Evolutionary conservation across 2,329 filamentous ascomycete species (phyloP).

Genomic region (Dactylonectria macrodidyma): DNA sequence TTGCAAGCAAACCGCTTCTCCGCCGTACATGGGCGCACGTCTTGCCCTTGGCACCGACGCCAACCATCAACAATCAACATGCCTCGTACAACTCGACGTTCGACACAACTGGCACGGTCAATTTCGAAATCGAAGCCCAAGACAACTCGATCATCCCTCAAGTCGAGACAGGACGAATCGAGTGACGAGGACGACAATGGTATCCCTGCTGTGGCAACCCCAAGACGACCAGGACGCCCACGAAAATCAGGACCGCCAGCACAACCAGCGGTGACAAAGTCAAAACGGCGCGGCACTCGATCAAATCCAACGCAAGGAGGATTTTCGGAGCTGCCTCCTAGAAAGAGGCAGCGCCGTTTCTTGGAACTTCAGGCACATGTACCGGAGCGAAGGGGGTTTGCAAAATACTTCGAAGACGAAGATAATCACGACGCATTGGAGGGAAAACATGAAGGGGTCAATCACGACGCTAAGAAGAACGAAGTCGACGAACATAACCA

Average conservation of each 20-base stretch:
- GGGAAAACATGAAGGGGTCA: too few species aligned
- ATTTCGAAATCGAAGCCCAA: constrained; percentile 22
- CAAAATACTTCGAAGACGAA: constrained; percentile 7
- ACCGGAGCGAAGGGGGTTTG: constrained; percentile 4
- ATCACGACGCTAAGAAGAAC: too few species aligned
- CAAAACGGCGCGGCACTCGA: constrained; percentile 24
- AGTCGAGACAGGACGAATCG: constrained; percentile 5
- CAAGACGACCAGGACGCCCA: neutral
- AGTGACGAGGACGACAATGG: constrained; percentile 21
- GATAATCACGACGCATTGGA: neutral
- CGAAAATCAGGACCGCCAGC: too few species aligned
- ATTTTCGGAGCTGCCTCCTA: neutral
- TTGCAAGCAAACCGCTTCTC: neutral
- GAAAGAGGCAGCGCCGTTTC: constrained; percentile 33
- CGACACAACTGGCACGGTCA: neutral
- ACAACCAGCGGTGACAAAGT: neutral
- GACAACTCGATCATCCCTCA: constrained; percentile 21
- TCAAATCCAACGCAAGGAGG: constrained; percentile 20
- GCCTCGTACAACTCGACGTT: constrained; percentile 12
- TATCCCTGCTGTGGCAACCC: constrained; percentile 10
- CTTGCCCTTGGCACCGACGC: neutral
- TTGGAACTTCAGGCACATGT: neutral
- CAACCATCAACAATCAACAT: constrained; percentile 10
- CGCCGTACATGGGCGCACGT: constrained; percentile 1
- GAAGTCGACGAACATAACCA: neutral